These are phyloP conservation scores for Lecanicillium sp. DNA, from an alignment of 2,329 filamentous ascomycete species.

Conservation along the genomic window DNA sequence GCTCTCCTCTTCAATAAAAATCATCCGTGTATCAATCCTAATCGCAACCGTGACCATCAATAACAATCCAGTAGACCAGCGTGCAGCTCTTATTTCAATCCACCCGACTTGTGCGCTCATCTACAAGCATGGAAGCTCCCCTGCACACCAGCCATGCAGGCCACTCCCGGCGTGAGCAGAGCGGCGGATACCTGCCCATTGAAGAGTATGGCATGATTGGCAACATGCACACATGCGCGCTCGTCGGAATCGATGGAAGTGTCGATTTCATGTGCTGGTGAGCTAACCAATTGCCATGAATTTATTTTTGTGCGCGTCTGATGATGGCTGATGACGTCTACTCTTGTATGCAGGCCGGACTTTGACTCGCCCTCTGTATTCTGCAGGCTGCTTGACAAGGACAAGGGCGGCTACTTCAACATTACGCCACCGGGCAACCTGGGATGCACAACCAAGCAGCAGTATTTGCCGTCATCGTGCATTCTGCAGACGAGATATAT, in stretches of 20 bases:
- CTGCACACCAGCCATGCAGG: constrained; percentile 21
- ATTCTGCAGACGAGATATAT: constrained; percentile 73
- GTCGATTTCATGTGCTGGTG: constrained; percentile 74
- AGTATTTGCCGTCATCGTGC: constrained; percentile 68
- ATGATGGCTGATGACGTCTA: constrained; percentile 1
- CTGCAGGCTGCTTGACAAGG: constrained; percentile 64
- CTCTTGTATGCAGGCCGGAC: constrained; percentile 53
- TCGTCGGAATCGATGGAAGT: constrained; percentile 67
- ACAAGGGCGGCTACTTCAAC: constrained; percentile 67
- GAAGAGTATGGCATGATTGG: constrained; percentile 76
- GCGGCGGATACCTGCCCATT: constrained; percentile 50
- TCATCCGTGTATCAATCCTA: no score
- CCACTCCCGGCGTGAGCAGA: constrained; percentile 24
- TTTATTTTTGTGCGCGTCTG: no score
- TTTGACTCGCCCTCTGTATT: constrained; percentile 74
- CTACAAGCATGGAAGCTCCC: constrained; percentile 5
- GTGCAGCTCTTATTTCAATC: no score
- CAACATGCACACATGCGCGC: constrained; percentile 71
- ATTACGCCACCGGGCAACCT: constrained; percentile 48
- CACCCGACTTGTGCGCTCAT: no score
- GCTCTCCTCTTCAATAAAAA: no score
- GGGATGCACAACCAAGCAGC: constrained; percentile 64
- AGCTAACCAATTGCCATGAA: constrained; percentile 15
- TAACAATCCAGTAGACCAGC: no score
- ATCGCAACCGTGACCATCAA: no score